Evolutionary conservation across 257 asterid species (phyloP).

Genomic region (Ophiorrhiza pumila): DNA sequence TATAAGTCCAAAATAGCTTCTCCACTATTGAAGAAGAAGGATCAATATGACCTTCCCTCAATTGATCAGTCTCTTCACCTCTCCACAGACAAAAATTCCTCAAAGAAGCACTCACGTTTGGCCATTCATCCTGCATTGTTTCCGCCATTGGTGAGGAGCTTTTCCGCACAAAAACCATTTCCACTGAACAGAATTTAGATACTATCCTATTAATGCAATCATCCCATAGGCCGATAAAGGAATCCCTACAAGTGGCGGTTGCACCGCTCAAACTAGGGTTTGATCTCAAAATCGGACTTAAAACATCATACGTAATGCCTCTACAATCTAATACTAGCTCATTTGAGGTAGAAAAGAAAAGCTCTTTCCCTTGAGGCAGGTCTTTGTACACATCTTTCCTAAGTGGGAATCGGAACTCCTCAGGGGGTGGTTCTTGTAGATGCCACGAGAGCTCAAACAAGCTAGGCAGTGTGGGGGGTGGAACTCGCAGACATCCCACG

Average conservation of each 20-base stretch:
- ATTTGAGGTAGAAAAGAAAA: constrained; percentile 33
- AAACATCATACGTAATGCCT: constrained; percentile 27
- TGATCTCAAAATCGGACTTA: constrained; percentile 32
- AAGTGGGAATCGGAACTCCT: constrained; percentile 42
- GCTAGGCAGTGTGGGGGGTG: constrained; percentile 35
- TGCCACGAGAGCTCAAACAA: constrained; percentile 46
- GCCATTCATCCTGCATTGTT: constrained; percentile 42
- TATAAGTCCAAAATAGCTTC: constrained; percentile 38
- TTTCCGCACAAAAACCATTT: constrained; percentile 39
- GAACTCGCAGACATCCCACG: constrained; percentile 36
- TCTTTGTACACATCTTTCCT: constrained; percentile 42
- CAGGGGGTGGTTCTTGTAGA: constrained; percentile 49
- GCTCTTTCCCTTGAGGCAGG: constrained; percentile 44
- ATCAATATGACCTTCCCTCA: constrained; percentile 39
- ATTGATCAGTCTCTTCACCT: constrained; percentile 42
- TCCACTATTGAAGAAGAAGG: constrained; percentile 41
- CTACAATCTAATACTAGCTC: constrained; percentile 33
- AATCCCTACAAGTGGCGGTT: constrained; percentile 26
- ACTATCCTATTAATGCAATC: constrained; percentile 41
- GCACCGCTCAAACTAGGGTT: constrained; percentile 32
- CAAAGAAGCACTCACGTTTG: constrained; percentile 33
- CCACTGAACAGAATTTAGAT: constrained; percentile 34
- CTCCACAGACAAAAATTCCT: constrained; percentile 47
- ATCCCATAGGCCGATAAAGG: constrained; percentile 47
- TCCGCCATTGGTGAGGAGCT: constrained; percentile 24